phyloP scores from a whole-genome alignment of 176 grass and related monocot genomes.

The Carex cristatella region DNA sequence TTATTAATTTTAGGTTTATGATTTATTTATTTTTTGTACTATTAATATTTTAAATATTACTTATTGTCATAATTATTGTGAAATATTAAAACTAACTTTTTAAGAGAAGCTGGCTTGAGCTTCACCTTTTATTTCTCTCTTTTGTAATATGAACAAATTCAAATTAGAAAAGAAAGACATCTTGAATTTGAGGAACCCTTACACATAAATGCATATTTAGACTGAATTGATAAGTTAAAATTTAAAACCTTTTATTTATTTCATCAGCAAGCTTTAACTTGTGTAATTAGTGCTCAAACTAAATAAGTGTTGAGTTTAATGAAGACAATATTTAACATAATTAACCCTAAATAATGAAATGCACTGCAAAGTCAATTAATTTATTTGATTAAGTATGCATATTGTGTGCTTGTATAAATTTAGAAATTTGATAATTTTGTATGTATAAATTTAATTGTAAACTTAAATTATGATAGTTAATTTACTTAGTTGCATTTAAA shows the following conservation, averaged over 20 bases:
- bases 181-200: not conserved
- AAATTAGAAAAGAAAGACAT: not conserved
- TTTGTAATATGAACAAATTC: constrained; percentile 34
- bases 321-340: not conserved
- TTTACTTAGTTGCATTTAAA: too few species aligned
- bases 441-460: too few species aligned
- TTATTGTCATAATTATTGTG: too few species aligned
- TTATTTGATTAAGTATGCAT: too few species aligned
- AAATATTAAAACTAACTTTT: too few species aligned
- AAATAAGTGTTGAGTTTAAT: not conserved
- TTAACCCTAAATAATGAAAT: not conserved
- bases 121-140: constrained; percentile 50
- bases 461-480: too few species aligned
- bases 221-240: too few species aligned
- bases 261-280: not conserved
- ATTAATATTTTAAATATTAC: too few species aligned
- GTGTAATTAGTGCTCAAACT: not conserved
- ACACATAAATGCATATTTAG: not conserved
- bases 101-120: constrained; percentile 53
- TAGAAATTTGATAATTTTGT: too few species aligned
- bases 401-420: too few species aligned
- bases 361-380: not conserved
- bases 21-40: too few species aligned
- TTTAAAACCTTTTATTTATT: not conserved
- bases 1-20: too few species aligned